phyloP scores from a whole-genome alignment of 192 early-diverging fungal species.

The Phlyctochytrium bullatum region DNA sequence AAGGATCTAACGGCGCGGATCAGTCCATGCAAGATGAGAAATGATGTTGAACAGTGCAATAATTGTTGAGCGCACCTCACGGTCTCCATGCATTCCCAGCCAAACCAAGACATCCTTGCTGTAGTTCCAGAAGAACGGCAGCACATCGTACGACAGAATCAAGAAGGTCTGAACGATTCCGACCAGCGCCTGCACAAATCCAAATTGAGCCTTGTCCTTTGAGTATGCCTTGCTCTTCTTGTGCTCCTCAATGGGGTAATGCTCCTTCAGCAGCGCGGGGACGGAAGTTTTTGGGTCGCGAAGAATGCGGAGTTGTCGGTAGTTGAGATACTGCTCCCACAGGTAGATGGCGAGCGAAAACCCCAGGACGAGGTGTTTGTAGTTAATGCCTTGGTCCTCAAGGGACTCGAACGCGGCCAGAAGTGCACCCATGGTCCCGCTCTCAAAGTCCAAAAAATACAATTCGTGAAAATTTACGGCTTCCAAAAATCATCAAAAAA shows the following conservation, averaged over 20 bases:
- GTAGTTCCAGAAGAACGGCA: slow-evolving; percentile 72
- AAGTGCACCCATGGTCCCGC: no score
- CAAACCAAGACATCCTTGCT: slow-evolving; percentile 52
- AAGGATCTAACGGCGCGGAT: no score
- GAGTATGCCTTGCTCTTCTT: slow-evolving; percentile 55
- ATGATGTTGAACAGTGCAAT: neutral
- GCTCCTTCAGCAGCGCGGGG: slow-evolving; percentile 67
- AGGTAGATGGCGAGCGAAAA: slow-evolving; percentile 70
- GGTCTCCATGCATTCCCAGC: slow-evolving; percentile 56
- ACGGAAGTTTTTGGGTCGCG: slow-evolving; percentile 48
- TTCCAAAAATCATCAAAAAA: no score
- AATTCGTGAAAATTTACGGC: no score
- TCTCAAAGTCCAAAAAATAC: no score
- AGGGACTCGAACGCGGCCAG: no score
- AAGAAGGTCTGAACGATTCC: slow-evolving; percentile 64
- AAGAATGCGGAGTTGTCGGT: slow-evolving; percentile 73
- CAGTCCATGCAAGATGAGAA: no score
- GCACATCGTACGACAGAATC: slow-evolving; percentile 65
- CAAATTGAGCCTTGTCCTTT: slow-evolving; percentile 71
- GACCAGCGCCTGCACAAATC: slow-evolving; percentile 63
- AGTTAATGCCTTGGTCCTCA: no score
- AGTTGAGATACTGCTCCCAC: slow-evolving; percentile 83
- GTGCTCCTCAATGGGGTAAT: slow-evolving; percentile 76
- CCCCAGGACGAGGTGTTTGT: slow-evolving; percentile 76
- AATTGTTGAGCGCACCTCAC: slow-evolving; percentile 56